phyloP scores from a whole-genome alignment of 345 rosid genomes.

The Gossypium anomalum region DNA sequence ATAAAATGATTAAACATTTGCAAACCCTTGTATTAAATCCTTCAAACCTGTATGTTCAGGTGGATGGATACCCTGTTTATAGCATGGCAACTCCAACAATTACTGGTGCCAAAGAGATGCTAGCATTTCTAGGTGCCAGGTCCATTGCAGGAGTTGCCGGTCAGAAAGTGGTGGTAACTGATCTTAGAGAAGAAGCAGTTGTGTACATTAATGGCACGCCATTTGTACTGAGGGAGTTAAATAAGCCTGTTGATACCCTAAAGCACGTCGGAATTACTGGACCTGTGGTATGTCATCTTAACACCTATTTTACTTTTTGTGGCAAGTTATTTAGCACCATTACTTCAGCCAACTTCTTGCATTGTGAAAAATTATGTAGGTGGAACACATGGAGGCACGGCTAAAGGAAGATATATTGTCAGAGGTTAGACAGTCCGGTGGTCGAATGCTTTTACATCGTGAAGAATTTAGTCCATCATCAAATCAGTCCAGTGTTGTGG shows the following conservation, averaged over 20 bases:
- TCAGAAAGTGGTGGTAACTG: slow-evolving; percentile 63
- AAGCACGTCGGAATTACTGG: slow-evolving; percentile 96
- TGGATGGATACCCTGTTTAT: slow-evolving; percentile 84
- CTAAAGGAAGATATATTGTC: slow-evolving; percentile 86
- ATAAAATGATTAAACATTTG: background rate
- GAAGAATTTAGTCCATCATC: slow-evolving; percentile 77
- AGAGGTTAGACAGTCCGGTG: slow-evolving; percentile 67
- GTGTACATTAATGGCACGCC: slow-evolving; percentile 91
- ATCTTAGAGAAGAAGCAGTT: slow-evolving; percentile 93
- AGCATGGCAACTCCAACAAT: slow-evolving; percentile 99
- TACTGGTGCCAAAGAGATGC: slow-evolving; percentile 82
- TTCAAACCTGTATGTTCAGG: slow-evolving; percentile 38
- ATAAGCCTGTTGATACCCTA: slow-evolving; percentile 87
- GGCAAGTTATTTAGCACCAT: background rate
- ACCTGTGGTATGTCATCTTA: slow-evolving; percentile 54
- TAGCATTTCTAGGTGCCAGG: slow-evolving; percentile 71
- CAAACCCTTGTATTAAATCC: background rate
- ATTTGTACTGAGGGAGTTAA: slow-evolving; percentile 86
- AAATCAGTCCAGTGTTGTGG: slow-evolving; percentile 73
- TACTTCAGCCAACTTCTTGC: slow-evolving; percentile 14
- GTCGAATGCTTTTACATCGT: slow-evolving; percentile 89
- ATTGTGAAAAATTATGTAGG: slow-evolving; percentile 41
- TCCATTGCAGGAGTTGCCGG: slow-evolving; percentile 40
- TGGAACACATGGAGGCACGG: slow-evolving; percentile 81
- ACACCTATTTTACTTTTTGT: background rate